phyloP scores from a whole-genome alignment of 371 early-diverging fungal genomes.

The Apophysomyces elegans region DNA sequence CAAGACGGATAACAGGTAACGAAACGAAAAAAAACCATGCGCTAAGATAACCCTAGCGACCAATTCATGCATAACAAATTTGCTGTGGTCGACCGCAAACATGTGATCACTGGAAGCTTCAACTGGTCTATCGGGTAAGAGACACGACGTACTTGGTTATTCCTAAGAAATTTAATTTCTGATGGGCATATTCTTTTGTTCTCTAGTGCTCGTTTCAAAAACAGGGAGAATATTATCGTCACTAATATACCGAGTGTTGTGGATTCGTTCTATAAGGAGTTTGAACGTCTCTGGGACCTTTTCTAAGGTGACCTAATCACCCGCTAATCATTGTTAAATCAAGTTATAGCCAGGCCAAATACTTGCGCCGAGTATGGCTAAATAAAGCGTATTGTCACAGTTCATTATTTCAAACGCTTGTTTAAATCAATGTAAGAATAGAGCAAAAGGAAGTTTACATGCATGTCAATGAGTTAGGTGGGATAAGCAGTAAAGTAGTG shows the following conservation, averaged over 20 bases:
- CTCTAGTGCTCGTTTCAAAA: slow-evolving; percentile 57
- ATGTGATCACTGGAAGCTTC: slow-evolving; percentile 52
- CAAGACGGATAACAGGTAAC: slow-evolving; percentile 43
- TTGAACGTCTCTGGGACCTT: slow-evolving; percentile 56
- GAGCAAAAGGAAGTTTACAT: background rate
- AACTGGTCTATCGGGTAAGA: slow-evolving; percentile 56
- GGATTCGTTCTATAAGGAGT: slow-evolving; percentile 53
- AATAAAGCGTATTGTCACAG: background rate
- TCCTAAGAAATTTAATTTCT: background rate
- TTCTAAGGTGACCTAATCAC: slow-evolving; percentile 29
- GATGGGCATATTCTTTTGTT: slow-evolving; percentile 21
- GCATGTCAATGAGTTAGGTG: background rate
- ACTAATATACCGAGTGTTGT: slow-evolving; percentile 60
- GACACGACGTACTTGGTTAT: slow-evolving; percentile 1
- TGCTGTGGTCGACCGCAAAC: slow-evolving; percentile 59
- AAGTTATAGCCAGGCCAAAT: too few relatives aligned
- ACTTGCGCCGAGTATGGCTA: background rate
- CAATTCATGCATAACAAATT: slow-evolving; percentile 74
- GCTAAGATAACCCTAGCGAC: slow-evolving; percentile 23
- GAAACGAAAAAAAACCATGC: slow-evolving; percentile 1
- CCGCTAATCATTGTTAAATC: too few relatives aligned
- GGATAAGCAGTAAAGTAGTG: background rate
- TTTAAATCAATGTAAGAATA: background rate
- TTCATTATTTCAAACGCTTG: background rate
- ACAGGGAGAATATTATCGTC: slow-evolving; percentile 63